phyloP scores from a whole-genome alignment of 768 basidiomycete species.

The Termitomyces sp. region DNA sequence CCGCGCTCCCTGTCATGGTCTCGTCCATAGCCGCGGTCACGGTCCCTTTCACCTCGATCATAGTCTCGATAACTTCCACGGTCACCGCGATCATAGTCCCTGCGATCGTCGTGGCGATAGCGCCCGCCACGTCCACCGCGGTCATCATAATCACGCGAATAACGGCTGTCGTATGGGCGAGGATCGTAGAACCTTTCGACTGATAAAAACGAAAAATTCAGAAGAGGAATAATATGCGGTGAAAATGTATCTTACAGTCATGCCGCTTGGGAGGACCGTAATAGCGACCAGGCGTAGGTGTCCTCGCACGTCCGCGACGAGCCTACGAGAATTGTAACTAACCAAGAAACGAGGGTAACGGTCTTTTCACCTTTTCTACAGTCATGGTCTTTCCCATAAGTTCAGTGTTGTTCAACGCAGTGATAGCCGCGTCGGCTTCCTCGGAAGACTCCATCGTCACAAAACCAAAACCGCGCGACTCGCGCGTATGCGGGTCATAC shows the following conservation, averaged over 20 bases:
- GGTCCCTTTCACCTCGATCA: conserved; percentile 39
- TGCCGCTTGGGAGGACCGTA: conserved; percentile 86
- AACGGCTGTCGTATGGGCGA: conserved; percentile 86
- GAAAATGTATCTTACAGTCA: conserved; percentile 43
- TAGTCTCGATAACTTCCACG: conserved; percentile 30
- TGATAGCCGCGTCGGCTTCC: conserved; percentile 89
- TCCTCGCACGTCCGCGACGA: conserved; percentile 83
- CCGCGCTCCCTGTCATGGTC: conserved; percentile 18
- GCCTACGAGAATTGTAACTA: conserved; percentile 41
- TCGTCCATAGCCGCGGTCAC: conserved; percentile 23
- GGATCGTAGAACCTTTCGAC: conserved; percentile 90
- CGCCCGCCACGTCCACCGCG: conserved; percentile 44
- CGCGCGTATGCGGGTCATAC: conserved; percentile 67
- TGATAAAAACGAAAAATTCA: conserved; percentile 19
- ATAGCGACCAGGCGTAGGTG: conserved; percentile 93
- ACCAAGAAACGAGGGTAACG: background rate
- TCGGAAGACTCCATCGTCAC: conserved; percentile 68
- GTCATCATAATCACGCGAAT: conserved; percentile 48
- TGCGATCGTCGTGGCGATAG: conserved; percentile 41
- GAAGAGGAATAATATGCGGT: conserved; percentile 1
- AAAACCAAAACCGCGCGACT: conserved; percentile 74
- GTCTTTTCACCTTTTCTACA: conserved; percentile 72
- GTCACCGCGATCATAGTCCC: conserved; percentile 35
- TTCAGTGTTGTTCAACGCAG: conserved; percentile 77
- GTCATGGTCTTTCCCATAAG: conserved; percentile 83